Conservation (phyloP, 148 eudicot species). For the Vaccinium darrowii region DNA sequence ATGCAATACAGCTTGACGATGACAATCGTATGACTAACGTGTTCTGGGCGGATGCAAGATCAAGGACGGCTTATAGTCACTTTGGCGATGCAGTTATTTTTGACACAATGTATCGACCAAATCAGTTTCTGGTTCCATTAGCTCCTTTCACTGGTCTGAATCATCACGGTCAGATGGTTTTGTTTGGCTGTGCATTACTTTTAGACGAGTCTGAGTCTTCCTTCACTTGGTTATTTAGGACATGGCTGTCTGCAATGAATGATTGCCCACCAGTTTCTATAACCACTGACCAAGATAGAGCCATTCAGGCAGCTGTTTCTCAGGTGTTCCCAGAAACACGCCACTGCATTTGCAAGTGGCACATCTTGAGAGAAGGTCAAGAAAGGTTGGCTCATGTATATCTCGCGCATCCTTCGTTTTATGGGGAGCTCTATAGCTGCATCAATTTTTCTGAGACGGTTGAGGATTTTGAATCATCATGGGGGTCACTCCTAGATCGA, state of each 20-base stretch:
- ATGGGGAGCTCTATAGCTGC: constrained; percentile 33
- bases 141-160: constrained; percentile 35
- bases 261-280: constrained; percentile 24
- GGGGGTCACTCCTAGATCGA: constrained; percentile 29
- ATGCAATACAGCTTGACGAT: constrained; percentile 31
- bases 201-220: constrained; percentile 33
- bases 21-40: constrained; percentile 32
- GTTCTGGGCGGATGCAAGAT: constrained; percentile 35
- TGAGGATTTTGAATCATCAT: constrained; percentile 36
- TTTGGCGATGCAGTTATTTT: constrained; percentile 33
- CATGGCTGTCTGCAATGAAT: constrained; percentile 31
- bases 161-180: constrained; percentile 31
- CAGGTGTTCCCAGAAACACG: constrained; percentile 30
- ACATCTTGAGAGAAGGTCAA: constrained; percentile 36
- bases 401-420: constrained; percentile 35
- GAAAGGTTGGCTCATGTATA: constrained; percentile 35
- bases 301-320: constrained; percentile 28
- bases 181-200: constrained; percentile 32
- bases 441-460: constrained; percentile 37
- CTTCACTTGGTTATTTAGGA: constrained; percentile 31
- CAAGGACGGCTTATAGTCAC: constrained; percentile 32
- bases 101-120: constrained; percentile 36
- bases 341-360: constrained; percentile 41
- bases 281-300: constrained; percentile 37
- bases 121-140: constrained; percentile 31